Evolutionary conservation across 2,329 filamentous ascomycete species (phyloP).

Genomic region (Metarhizium anisopliae): DNA sequence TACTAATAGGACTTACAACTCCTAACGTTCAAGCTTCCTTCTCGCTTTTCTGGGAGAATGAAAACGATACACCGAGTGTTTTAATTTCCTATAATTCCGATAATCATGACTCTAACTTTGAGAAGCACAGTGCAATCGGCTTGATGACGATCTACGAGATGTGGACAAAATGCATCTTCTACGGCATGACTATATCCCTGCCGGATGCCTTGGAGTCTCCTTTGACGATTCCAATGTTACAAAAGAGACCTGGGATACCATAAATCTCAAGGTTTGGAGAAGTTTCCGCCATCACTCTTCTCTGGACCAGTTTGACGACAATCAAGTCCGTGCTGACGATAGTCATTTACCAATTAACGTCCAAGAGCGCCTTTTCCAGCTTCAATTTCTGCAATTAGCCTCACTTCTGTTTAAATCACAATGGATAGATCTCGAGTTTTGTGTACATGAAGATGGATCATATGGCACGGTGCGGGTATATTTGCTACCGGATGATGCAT

Average conservation of each 20-base stretch:
- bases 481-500: slow-evolving; percentile 57
- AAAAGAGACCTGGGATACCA: slow-evolving; percentile 9
- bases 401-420: slow-evolving; percentile 21
- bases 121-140: not conserved
- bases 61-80: not conserved
- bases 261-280: slow-evolving; percentile 16
- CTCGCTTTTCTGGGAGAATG: not conserved
- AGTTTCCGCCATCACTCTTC: slow-evolving; percentile 1
- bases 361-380: slow-evolving; percentile 20
- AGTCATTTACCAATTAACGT: slow-evolving; percentile 12
- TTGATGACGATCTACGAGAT: not conserved
- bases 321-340: slow-evolving; percentile 8
- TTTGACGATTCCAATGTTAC: slow-evolving; percentile 10
- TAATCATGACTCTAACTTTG: not conserved
- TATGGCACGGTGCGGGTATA: slow-evolving; percentile 43
- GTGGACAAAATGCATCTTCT: slow-evolving; percentile 8
- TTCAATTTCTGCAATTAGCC: slow-evolving; percentile 15
- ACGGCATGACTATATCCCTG: slow-evolving; percentile 27
- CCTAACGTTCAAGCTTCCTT: not conserved
- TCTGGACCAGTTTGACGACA: not conserved
- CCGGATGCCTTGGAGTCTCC: slow-evolving; percentile 28
- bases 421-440: slow-evolving; percentile 38
- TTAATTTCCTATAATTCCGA: not conserved
- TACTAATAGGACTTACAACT: not conserved
- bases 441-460: slow-evolving; percentile 10